Base-by-base conservation (phyloP, 495 filamentous ascomycete species). In the Letharia columbiana region DNA sequence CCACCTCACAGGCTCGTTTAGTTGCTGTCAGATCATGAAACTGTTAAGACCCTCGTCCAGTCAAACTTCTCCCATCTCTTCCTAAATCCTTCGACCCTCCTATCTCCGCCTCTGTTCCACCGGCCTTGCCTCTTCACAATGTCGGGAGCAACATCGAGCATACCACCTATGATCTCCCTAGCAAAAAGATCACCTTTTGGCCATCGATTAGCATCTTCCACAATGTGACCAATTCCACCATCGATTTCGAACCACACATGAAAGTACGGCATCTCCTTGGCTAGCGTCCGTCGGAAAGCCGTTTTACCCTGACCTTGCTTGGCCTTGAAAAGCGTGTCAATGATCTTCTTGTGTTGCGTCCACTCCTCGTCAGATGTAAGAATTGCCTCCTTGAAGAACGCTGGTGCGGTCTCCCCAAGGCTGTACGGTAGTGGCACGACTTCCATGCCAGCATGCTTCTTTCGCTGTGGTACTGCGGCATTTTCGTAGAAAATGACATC, bases 181-280 rank as follows among this genome's bases (percentile, higher is more conserved):
- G 93, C 94, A 77, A 98, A 98, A 59, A 96, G 76, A 78, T 98
- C 94, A 2, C 93, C 93, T 68, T 82, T 88, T 2, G 95, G 95
- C 94, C 95, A 98, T 63, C 87, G 80, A 65, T 86, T 84, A 52
- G 84, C 79, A 72, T 98, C 91, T 76, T 98, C 94, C 13, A 98
- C 89, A 40, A 98, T 82, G 73, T 98, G 94, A 0, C 91, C 94
- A 63, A 98, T 73, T 3, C 94, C 94, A 7, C 95, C 95, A 73
- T 98, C 91, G 10, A 98, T 76, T 66, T 86, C 84, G 73, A 98
- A 97, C 92, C 92, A 98, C 20, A 91, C 92, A 69, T 98, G 94
- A 75, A 98, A 98, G 74, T 98, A 98, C 35, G 94, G 94, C 92
- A 96, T 96, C 78, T 98, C 94, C 79, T 96, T 97, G 35, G 88